These are phyloP conservation scores for Mallotus japonicus DNA, from an alignment of 441 rosid species.

Conservation along the genomic window DNA sequence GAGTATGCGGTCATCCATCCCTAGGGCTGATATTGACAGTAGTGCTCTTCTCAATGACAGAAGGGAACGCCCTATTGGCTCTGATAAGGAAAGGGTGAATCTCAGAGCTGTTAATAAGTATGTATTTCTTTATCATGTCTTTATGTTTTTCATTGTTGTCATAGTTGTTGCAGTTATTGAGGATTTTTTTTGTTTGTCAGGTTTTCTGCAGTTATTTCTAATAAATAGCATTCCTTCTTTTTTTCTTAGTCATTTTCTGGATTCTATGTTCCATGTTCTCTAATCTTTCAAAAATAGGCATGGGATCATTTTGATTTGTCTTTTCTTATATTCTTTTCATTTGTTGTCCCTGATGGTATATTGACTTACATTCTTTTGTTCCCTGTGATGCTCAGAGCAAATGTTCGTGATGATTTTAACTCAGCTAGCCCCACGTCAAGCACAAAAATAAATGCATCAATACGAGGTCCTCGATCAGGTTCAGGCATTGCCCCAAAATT, in stretches of 20 bases:
- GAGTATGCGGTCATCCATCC: conserved; percentile 57
- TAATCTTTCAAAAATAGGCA: neutral
- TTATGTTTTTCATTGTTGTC: neutral
- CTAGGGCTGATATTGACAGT: conserved; percentile 65
- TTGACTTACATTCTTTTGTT: conserved; percentile 18
- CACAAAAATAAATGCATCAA: conserved; percentile 63
- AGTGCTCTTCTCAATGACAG: conserved; percentile 60
- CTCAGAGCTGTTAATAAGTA: conserved; percentile 80
- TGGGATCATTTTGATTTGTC: neutral
- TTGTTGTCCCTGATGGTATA: conserved; percentile 11
- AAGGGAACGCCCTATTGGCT: conserved; percentile 72
- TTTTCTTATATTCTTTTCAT: conserved; percentile 5
- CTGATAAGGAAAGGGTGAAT: conserved; percentile 81
- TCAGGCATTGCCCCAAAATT: conserved; percentile 69
- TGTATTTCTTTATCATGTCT: conserved; percentile 26
- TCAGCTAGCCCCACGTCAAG: conserved; percentile 83
- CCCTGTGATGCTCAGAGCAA: conserved; percentile 53
- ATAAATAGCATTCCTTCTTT: neutral
- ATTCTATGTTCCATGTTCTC: neutral
- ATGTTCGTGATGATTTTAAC: conserved; percentile 67
- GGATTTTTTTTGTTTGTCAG: neutral
- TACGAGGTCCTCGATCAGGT: conserved; percentile 79
- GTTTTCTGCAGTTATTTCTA: neutral
- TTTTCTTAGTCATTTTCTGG: neutral
- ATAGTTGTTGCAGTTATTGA: neutral